Evolutionary conservation across 75 land plant species (phyloP).

Genomic region (Selaginella tamariscina): DNA sequence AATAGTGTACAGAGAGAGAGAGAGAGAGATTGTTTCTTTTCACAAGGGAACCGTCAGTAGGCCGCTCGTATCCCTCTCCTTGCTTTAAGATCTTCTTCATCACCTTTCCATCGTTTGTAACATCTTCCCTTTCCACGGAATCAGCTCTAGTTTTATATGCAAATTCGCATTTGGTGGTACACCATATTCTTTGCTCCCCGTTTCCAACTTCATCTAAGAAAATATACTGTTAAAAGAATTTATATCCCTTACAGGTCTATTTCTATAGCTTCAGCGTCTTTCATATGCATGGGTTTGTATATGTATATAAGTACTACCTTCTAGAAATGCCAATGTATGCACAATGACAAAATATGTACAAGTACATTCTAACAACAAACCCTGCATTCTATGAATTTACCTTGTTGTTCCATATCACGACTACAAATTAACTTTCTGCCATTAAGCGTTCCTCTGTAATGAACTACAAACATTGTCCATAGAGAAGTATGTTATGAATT

Average conservation of each 20-base stretch:
- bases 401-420: neutral
- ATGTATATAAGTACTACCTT: too few relatives aligned
- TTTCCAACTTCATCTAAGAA: constrained; percentile 59
- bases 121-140: constrained; percentile 46
- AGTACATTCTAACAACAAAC: too few relatives aligned
- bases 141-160: constrained; percentile 36
- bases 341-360: too few relatives aligned
- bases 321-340: neutral
- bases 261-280: neutral
- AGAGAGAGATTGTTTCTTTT: constrained; percentile 20
- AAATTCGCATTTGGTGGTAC: constrained; percentile 44
- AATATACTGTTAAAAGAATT: too few relatives aligned
- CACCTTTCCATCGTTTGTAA: constrained; percentile 44
- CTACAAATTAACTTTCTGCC: neutral
- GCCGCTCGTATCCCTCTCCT: constrained; percentile 37
- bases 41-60: constrained; percentile 47
- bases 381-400: too few relatives aligned
- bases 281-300: too few relatives aligned
- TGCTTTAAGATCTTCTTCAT: constrained; percentile 44
- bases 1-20: neutral
- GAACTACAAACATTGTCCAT: neutral
- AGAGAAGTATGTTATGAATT: too few relatives aligned
- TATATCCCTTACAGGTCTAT: too few relatives aligned
- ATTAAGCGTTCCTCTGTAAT: neutral
- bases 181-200: constrained; percentile 19